Percentiles rank a stretch among this genome's conserved stretches.
Conservation (phyloP, 1,284 basidiomycete species). For the Thelephora terrestris region DNA sequence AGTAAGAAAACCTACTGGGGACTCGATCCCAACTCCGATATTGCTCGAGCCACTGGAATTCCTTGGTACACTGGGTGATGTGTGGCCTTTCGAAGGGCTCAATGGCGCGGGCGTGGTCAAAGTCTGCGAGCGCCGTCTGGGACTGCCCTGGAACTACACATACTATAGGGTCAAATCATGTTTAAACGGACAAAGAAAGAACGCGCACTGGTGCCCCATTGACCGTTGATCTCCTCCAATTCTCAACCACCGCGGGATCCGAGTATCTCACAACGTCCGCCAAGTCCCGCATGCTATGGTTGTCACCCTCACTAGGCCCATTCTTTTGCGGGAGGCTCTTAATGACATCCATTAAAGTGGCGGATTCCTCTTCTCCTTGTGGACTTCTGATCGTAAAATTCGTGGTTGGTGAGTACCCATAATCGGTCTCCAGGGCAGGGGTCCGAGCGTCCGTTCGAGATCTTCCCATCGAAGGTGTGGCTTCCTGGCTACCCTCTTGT, state of each 20-base stretch:
- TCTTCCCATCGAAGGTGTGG: neutral
- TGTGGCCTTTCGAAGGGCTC: neutral
- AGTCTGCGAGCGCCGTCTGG: conserved; percentile 1
- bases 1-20: conserved; percentile 14
- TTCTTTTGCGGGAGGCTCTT: neutral
- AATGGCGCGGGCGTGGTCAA: conserved; percentile 9
- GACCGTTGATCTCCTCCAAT: conserved; percentile 25
- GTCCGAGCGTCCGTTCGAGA: neutral
- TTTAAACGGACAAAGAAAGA: neutral
- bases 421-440: neutral
- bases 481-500: neutral
- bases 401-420: neutral
- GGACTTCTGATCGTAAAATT: neutral
- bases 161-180: neutral
- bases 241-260: conserved; percentile 24
- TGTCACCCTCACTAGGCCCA: neutral
- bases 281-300: conserved; percentile 9
- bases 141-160: conserved; percentile 1
- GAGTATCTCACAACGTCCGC: conserved; percentile 28
- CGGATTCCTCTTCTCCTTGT: neutral
- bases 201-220: conserved; percentile 16
- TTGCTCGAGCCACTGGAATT: conserved; percentile 1
- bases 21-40: conserved; percentile 15
- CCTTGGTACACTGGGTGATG: neutral
- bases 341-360: neutral